A percentile compares a stretch with the other conserved stretches of the same genome.
These are phyloP conservation scores for Cadophora sp. DNA, from an alignment of 2,329 filamentous ascomycete species.

Conservation along the genomic window DNA sequence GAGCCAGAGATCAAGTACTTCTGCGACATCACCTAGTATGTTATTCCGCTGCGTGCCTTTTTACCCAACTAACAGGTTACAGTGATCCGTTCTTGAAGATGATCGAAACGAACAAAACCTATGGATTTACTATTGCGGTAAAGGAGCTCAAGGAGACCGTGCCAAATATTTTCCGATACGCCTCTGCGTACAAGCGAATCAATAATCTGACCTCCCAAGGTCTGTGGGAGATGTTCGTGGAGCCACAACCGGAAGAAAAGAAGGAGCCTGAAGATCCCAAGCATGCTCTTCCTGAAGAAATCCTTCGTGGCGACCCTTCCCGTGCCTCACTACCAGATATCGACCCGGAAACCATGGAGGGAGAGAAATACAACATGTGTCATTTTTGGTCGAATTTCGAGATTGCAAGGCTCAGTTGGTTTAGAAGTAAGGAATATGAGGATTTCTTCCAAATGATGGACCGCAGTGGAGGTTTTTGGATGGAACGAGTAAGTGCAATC, in stretches of 20 bases:
- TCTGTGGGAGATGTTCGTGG: constrained; percentile 98
- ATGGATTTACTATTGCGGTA: constrained; percentile 97
- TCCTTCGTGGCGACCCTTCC: constrained; percentile 76
- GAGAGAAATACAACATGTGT: constrained; percentile 99
- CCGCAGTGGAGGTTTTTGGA: constrained; percentile 97
- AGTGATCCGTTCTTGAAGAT: constrained; percentile 96
- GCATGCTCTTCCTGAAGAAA: constrained; percentile 78
- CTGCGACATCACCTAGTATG: constrained; percentile 98
- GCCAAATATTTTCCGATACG: constrained; percentile 97
- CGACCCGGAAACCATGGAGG: constrained; percentile 93
- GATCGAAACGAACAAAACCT: constrained; percentile 94
- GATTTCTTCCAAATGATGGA: constrained; percentile 99
- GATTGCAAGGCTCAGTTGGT: constrained; percentile 93
- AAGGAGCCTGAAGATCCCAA: constrained; percentile 67
- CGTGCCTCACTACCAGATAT: constrained; percentile 77
- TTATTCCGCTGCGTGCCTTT: constrained; percentile 18
- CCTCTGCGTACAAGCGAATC: constrained; percentile 94
- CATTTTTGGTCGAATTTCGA: constrained; percentile 99
- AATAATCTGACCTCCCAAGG: constrained; percentile 92
- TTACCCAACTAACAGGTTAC: constrained; percentile 43
- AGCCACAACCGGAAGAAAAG: constrained; percentile 69
- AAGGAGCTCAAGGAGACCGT: constrained; percentile 98
- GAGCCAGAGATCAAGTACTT: constrained; percentile 99
- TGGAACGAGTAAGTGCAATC: constrained; percentile 78
- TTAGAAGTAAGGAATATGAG: constrained; percentile 95